phyloP scores from a whole-genome alignment of 2,329 filamentous ascomycete genomes.

The Apiospora malaysiana region DNA sequence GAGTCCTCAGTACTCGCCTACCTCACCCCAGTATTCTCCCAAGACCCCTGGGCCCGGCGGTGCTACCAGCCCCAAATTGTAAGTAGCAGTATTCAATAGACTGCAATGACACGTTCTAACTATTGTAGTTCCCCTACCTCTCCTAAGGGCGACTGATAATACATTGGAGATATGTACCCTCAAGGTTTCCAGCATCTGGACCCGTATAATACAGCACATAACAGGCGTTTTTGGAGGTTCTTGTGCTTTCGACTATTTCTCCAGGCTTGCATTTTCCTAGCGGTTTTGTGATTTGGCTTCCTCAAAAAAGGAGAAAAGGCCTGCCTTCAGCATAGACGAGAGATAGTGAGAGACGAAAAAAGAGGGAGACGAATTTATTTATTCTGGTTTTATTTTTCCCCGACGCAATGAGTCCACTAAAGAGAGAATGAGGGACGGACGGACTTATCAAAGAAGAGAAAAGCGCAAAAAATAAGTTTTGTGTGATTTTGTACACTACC shows the following conservation, averaged over 20 bases:
- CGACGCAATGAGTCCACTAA: not conserved
- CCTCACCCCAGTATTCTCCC: slow-evolving; percentile 56
- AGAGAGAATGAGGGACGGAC: not conserved
- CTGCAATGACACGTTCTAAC: slow-evolving; percentile 20
- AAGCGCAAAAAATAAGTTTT: slow-evolving; percentile 18
- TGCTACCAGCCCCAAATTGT: slow-evolving; percentile 49
- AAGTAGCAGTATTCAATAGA: slow-evolving; percentile 31
- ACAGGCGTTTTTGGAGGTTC: slow-evolving; percentile 23
- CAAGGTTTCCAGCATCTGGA: slow-evolving; percentile 7
- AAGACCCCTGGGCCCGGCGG: slow-evolving; percentile 49
- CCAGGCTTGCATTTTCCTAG: slow-evolving; percentile 14
- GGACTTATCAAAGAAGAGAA: slow-evolving; percentile 1
- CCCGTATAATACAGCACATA: slow-evolving; percentile 26
- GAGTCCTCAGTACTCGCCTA: slow-evolving; percentile 76
- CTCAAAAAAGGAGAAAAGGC: not conserved
- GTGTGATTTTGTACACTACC: slow-evolving; percentile 18
- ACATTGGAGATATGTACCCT: slow-evolving; percentile 7
- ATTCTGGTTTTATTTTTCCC: not conserved
- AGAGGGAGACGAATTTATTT: not conserved
- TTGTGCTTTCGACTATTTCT: slow-evolving; percentile 21
- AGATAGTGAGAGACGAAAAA: not conserved
- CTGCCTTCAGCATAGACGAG: slow-evolving; percentile 16
- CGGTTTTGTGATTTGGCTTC: slow-evolving; percentile 18
- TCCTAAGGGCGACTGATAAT: slow-evolving; percentile 34
- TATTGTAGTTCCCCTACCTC: slow-evolving; percentile 40